These are phyloP conservation scores for Asparagopsis taxiformis DNA, from an alignment of 31 red algal species.

Conservation along the genomic window DNA sequence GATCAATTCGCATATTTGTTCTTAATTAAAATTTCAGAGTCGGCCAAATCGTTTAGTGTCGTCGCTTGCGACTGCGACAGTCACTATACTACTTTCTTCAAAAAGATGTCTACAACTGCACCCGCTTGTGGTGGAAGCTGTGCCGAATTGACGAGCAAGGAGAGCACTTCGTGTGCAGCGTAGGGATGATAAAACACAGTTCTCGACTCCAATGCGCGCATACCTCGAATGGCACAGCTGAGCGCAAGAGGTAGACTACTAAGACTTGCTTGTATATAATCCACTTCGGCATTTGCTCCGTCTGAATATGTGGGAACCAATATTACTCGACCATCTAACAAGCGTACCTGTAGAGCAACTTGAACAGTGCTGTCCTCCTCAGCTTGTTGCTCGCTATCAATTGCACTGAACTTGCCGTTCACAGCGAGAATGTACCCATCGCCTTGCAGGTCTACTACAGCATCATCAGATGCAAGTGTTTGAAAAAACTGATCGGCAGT, in stretches of 20 bases:
- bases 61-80: too few relatives aligned
- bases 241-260: background rate
- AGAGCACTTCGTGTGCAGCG: conserved; percentile 9
- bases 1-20: too few relatives aligned
- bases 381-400: background rate
- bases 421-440: conserved; percentile 14
- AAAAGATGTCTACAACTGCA: conserved; percentile 3
- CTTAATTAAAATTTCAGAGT: too few relatives aligned
- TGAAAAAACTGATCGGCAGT: conserved; percentile 16
- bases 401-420: background rate
- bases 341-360: background rate
- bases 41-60: too few relatives aligned
- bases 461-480: background rate
- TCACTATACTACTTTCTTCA: conserved; percentile 1
- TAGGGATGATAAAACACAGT: conserved; percentile 19
- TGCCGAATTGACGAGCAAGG: background rate
- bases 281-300: conserved; percentile 1
- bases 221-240: background rate
- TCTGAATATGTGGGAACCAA: conserved; percentile 10
- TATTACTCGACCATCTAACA: conserved; percentile 12
- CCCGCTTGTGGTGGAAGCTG: conserved; percentile 25
- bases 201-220: background rate
- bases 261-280: background rate
- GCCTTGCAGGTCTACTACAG: conserved; percentile 6
- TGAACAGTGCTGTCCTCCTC: background rate